Evolutionary conservation across 1,139 yeast species (phyloP), one percentile per base, ranked within the genome.

Genomic region (Magnusiomyces magnusii): DNA sequence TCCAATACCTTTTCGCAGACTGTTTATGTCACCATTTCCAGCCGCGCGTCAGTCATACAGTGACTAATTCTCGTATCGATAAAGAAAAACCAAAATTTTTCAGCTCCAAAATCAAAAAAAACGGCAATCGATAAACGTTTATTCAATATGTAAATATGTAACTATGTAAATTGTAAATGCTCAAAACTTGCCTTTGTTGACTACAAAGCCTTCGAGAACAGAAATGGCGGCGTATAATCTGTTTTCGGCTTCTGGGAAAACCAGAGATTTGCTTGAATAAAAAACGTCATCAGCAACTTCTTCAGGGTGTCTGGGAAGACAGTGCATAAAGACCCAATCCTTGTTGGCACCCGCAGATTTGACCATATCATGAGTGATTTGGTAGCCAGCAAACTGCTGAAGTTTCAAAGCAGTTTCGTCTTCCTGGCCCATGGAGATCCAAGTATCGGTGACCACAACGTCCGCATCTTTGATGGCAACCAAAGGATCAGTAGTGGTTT

Each of bases 391-490:
- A 71, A 93, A 93, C 74, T 90, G 93, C 69, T 84, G 78, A 67
- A 93, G 76, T 64, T 92, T 88, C 61, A 79, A 77, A 53, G 72
- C 78, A 66, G 84, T 87, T 72, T 92, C 93, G 7, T 80, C 75
- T 73, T 93, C 99, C 76, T 93, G 93, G 61, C 99, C 99, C 99
- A 93, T 93, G 0, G 98, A 92, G 44, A 93, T 84, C 85, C 96
- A 93, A 2, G 99, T 93, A 68, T 93, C 99, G n/a, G 99, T 93
- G 55, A 93, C 99, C 25, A 93, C 73, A 47, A 93, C 78, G 69
- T 92, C 83, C 1, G 99, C 91, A 63, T 79, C 78, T 57, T 79
- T 77, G 60, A 90, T 82, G 0, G 98, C 97, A 21, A 70, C 76
- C 21, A 75, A 68, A 2, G 99, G 95, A 67, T 88, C 90, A 66